These are phyloP conservation scores for Diaporthe australafricana DNA, from an alignment of 2,329 filamentous ascomycete genomes.

Conservation along the genomic window DNA sequence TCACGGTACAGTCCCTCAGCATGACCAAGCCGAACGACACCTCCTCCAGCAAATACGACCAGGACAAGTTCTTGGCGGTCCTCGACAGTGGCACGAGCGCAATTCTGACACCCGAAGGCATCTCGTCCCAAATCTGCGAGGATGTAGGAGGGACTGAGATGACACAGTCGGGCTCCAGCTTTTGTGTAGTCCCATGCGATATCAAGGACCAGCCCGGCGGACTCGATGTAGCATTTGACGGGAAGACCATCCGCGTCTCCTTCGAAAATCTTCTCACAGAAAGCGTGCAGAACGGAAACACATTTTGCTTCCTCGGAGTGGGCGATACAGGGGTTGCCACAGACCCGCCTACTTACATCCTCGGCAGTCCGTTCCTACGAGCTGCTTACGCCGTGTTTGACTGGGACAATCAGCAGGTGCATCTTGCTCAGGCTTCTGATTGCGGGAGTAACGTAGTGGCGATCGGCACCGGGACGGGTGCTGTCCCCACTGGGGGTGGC, in stretches of 20 bases:
- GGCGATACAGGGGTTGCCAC: background rate
- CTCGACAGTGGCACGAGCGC: slow-evolving; percentile 66
- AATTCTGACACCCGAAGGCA: slow-evolving; percentile 61
- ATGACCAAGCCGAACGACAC: slow-evolving; percentile 24
- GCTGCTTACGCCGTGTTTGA: slow-evolving; percentile 32
- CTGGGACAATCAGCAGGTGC: slow-evolving; percentile 31
- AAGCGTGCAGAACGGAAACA: background rate
- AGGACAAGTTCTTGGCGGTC: slow-evolving; percentile 51
- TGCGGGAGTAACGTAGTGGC: slow-evolving; percentile 24
- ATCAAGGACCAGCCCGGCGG: slow-evolving; percentile 30
- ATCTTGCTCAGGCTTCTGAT: slow-evolving; percentile 28
- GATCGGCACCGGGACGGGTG: background rate
- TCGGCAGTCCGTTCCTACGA: slow-evolving; percentile 11
- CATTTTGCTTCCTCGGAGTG: slow-evolving; percentile 1
- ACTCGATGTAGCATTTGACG: slow-evolving; percentile 32
- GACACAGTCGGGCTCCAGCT: too few relatives aligned
- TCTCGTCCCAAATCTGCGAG: slow-evolving; percentile 45
- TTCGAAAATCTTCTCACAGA: slow-evolving; percentile 36
- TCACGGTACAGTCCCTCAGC: slow-evolving; percentile 37
- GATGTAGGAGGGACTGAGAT: slow-evolving; percentile 22
- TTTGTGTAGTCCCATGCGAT: slow-evolving; percentile 34
- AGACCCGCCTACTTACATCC: slow-evolving; percentile 12
- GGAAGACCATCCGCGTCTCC: slow-evolving; percentile 33
- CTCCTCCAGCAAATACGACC: slow-evolving; percentile 17
- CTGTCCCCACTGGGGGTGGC: slow-evolving; percentile 19